Base-by-base conservation (phyloP, 2,329 filamentous ascomycete species). In the Ambrosiella xylebori region DNA sequence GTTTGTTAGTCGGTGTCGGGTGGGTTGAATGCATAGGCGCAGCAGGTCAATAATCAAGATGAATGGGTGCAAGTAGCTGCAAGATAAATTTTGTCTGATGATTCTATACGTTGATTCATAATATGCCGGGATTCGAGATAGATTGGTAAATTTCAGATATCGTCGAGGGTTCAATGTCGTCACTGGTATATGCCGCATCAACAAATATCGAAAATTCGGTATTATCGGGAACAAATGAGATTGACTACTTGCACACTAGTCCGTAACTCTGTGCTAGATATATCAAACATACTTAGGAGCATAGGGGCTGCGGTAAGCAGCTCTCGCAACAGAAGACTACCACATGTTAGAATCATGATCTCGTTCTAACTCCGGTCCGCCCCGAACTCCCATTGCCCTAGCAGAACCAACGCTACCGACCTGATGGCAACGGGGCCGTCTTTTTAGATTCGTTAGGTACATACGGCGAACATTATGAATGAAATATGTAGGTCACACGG, bases 251-350 rank as follows among this genome's bases (percentile, higher is more conserved):
- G 27, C 27, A 27, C 27, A 27, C 27, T 5, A 27, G 27, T 27
- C 27, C 27, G 3, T 5, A 27, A 27, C 27, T 27, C 27, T 27
- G 27, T 27, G 27, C 27, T 27, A 5, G 27, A 27, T 5, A 44
- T 38, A 44, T 35, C 27, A n/a, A 44, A 68, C 68, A 71, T 79
- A 84, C 81, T 82, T 84, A 57, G 81, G 81, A 68, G 79, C 81
- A 68, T 80, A 82, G 64, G 75, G 72, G 71, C 79, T 83, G 72
- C 76, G 77, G 75, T 81, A 84, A 62, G 68, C 59, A 60, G 56
- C 44, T 60, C 51, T 60, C 51, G 59, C 52, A 54, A 55, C 59
- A 41, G 56, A 49, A 49, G 59, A 51, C 59, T 60, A 55, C 37
- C 52, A 13, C 9, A 17, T 50, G 40, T 54, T 37, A 54, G 52